Percentiles rank a stretch among this genome's conserved stretches.
Conservation (phyloP, 1,284 basidiomycete species). For the Thelephora terrestris region DNA sequence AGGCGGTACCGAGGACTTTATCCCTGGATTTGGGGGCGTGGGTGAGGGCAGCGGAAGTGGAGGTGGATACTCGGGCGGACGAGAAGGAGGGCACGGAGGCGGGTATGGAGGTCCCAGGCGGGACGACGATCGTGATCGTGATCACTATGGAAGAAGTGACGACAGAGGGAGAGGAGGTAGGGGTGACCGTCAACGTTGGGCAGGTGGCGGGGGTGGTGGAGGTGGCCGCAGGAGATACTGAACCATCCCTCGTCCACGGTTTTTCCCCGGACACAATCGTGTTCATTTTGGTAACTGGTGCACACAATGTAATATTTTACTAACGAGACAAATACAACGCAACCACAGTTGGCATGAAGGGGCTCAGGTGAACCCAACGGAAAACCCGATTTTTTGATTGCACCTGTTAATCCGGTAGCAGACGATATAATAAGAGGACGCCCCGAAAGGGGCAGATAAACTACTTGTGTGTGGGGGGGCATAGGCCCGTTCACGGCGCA, state of each 20-base stretch:
- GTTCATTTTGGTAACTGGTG: too few relatives aligned
- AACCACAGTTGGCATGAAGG: too few relatives aligned
- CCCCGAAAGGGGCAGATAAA: too few relatives aligned
- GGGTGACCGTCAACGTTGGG: conserved; percentile 14
- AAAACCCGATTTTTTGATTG: too few relatives aligned
- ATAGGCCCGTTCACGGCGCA: too few relatives aligned
- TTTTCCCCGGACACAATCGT: too few relatives aligned
- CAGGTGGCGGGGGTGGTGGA: conserved; percentile 7
- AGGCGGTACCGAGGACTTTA: conserved; percentile 14
- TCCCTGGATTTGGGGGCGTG: conserved; percentile 21
- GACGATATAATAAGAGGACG: too few relatives aligned
- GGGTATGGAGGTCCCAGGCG: conserved; percentile 13
- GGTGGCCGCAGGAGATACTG: conserved; percentile 8
- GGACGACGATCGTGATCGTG: conserved; percentile 17
- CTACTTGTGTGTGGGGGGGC: too few relatives aligned
- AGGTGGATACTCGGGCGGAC: conserved; percentile 16
- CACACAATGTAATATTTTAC: too few relatives aligned
- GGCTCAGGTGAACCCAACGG: too few relatives aligned
- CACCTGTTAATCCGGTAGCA: too few relatives aligned
- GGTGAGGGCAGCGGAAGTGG: conserved; percentile 22
- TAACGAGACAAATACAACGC: too few relatives aligned
- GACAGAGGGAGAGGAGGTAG: conserved; percentile 14
- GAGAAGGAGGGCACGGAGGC: conserved; percentile 13
- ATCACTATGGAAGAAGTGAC: conserved; percentile 17
- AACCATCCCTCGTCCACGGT: neutral